These are phyloP conservation scores for Quillaja saponaria DNA, from an alignment of 306 rosid genomes.

Conservation along the genomic window DNA sequence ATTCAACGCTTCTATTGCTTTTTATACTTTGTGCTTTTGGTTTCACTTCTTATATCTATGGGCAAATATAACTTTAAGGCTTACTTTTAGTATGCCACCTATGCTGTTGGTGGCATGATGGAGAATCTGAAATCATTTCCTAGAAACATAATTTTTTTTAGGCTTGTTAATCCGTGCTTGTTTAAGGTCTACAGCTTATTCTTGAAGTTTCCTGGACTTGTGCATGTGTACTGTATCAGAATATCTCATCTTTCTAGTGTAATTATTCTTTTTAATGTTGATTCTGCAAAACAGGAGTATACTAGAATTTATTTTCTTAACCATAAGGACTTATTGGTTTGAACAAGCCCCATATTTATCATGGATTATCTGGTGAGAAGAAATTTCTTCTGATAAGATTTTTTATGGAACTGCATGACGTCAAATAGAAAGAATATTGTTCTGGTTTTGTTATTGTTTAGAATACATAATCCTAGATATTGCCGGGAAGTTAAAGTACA, in stretches of 20 bases:
- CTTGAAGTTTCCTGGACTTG: not conserved
- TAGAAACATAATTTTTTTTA: not conserved
- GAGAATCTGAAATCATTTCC: not conserved
- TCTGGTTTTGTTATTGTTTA: too few relatives aligned
- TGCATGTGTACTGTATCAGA: not conserved
- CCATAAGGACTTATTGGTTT: not conserved
- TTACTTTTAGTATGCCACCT: constrained; percentile 8
- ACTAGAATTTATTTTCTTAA: not conserved
- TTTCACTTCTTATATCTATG: constrained; percentile 2
- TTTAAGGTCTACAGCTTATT: not conserved
- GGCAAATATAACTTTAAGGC: constrained; percentile 11
- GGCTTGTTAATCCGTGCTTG: not conserved
- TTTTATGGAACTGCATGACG: too few relatives aligned
- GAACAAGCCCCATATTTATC: not conserved
- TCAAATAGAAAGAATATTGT: too few relatives aligned
- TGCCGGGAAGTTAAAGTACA: too few relatives aligned
- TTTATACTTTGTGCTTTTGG: not conserved
- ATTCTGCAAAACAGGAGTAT: not conserved
- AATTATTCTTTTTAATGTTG: not conserved
- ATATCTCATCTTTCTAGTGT: not conserved
- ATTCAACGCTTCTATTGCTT: not conserved
- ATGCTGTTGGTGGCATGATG: not conserved
- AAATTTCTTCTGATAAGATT: too few relatives aligned
- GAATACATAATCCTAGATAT: too few relatives aligned
- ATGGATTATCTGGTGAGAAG: too few relatives aligned